A percentile compares a stretch with the other conserved stretches of the same genome.
Conservation (phyloP, 2,329 filamentous ascomycete genomes). For the Sporothrix schenckii region DNA sequence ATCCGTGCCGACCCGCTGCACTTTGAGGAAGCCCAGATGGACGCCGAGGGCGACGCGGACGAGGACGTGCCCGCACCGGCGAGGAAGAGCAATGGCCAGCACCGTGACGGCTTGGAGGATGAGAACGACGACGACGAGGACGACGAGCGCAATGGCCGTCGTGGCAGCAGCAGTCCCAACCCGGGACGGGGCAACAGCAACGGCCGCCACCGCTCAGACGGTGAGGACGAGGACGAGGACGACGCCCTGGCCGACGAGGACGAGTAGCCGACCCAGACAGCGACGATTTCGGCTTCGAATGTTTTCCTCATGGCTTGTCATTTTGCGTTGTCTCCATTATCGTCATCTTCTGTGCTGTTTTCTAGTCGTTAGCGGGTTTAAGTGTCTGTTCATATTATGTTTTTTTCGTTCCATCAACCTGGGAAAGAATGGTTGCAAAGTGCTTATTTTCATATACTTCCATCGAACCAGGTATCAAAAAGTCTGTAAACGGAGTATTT, state of each 20-base stretch:
- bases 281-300: neutral
- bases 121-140: slow-evolving; percentile 29
- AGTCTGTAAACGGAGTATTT: slow-evolving; percentile 18
- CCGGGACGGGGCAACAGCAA: slow-evolving; percentile 33
- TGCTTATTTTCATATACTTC: slow-evolving; percentile 9
- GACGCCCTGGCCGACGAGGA: slow-evolving; percentile 56
- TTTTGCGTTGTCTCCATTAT: neutral
- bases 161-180: slow-evolving; percentile 34
- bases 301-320: neutral
- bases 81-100: slow-evolving; percentile 20
- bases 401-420: neutral
- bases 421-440: slow-evolving; percentile 6
- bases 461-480: neutral
- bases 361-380: slow-evolving; percentile 13
- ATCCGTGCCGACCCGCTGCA: slow-evolving; percentile 59
- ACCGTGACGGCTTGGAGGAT: neutral
- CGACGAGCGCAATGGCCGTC: slow-evolving; percentile 29
- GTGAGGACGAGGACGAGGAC: slow-evolving; percentile 40
- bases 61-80: slow-evolving; percentile 23
- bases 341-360: neutral
- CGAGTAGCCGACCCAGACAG: slow-evolving; percentile 34
- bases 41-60: slow-evolving; percentile 40
- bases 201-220: slow-evolving; percentile 23
- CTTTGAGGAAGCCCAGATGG: slow-evolving; percentile 48
- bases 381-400: neutral